Evolutionary conservation across 2,329 filamentous ascomycete species (phyloP).

Genomic region (Xylaria sp.): DNA sequence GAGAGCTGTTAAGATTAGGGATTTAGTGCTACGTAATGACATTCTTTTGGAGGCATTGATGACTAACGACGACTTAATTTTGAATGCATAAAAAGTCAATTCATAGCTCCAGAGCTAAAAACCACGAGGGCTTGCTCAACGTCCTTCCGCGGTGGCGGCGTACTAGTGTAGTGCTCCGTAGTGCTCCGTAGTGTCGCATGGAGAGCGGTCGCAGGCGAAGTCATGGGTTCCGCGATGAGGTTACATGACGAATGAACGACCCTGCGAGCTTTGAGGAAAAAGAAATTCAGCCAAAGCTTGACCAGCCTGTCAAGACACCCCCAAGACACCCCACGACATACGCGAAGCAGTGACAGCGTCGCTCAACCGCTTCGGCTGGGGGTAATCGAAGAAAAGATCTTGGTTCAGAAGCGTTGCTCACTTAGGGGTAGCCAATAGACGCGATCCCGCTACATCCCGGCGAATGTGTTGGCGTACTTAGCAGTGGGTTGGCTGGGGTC

Average conservation of each 20-base stretch:
- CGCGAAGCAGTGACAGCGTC: slow-evolving; percentile 6
- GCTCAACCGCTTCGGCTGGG: slow-evolving; percentile 6
- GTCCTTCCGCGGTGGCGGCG: not conserved
- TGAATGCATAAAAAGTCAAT: not conserved
- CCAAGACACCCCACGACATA: not conserved
- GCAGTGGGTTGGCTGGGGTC: slow-evolving; percentile 3
- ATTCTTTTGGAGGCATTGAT: not conserved
- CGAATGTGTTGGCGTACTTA: slow-evolving; percentile 17
- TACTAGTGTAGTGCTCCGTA: not conserved
- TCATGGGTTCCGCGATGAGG: slow-evolving; percentile 4
- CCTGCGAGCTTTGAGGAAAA: slow-evolving; percentile 9
- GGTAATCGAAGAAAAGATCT: slow-evolving; percentile 6
- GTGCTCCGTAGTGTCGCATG: not conserved
- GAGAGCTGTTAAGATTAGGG: not conserved
- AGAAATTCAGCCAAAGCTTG: slow-evolving; percentile 14
- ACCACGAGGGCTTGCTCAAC: not conserved
- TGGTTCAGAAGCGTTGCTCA: slow-evolving; percentile 10
- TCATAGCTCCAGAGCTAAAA: not conserved
- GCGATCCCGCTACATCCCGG: slow-evolving; percentile 2
- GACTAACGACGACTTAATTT: not conserved
- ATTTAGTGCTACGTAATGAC: not conserved
- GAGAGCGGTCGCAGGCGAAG: slow-evolving; percentile 4
- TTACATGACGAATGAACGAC: slow-evolving; percentile 19
- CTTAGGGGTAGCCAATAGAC: not conserved
- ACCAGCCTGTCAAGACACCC: not conserved